Evolutionary conservation across 345 rosid genomes (phyloP).

Genomic region (Salix purpurea): DNA sequence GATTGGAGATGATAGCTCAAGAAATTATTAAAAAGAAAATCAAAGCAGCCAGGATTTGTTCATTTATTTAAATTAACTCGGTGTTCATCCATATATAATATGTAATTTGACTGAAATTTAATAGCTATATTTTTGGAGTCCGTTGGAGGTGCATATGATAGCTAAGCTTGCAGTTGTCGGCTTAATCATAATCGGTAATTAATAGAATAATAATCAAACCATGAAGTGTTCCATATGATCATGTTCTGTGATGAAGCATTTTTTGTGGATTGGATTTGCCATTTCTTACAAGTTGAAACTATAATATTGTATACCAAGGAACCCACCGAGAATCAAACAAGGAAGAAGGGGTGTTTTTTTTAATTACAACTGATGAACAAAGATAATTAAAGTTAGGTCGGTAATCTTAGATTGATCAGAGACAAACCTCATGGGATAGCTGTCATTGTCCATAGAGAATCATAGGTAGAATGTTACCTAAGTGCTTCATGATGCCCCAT

Average conservation of each 20-base stretch:
- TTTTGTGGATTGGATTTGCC: neutral
- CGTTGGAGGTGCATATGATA: neutral
- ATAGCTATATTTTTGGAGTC: no score
- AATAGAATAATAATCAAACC: neutral
- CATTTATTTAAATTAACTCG: no score
- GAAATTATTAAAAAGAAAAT: neutral
- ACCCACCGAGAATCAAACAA: neutral
- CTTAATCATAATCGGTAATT: neutral
- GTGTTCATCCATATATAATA: no score
- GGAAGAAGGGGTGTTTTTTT: neutral
- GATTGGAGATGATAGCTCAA: neutral
- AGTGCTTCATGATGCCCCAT: neutral
- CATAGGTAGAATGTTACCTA: neutral
- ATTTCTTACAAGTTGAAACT: neutral
- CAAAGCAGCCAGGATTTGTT: neutral
- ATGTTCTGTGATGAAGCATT: neutral
- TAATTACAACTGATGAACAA: neutral
- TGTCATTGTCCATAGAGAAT: neutral
- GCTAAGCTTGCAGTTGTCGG: neutral
- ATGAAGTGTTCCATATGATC: conserved; percentile 5
- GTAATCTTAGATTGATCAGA: neutral
- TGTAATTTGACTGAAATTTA: no score
- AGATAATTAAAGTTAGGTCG: neutral
- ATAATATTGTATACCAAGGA: neutral
- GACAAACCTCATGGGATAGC: conserved; percentile 2